These are phyloP conservation scores for Sclerotinia trifoliorum DNA, from an alignment of 2,329 filamentous ascomycete genomes.

Conservation along the genomic window DNA sequence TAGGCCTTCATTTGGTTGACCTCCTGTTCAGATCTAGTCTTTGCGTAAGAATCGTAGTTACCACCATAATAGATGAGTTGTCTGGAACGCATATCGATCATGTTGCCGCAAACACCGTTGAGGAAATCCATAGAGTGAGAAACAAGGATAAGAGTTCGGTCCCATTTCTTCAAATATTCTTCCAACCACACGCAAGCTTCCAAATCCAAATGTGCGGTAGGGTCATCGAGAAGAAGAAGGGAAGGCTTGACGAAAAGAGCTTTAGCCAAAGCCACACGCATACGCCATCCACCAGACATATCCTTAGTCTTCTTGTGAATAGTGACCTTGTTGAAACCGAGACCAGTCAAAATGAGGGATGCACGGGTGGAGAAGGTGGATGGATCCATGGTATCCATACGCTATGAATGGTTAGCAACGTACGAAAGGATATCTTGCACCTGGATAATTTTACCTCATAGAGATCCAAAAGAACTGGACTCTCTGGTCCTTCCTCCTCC, in stretches of 20 bases:
- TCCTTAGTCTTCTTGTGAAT: conserved; percentile 99
- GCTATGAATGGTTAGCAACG: conserved; percentile 52
- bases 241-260: conserved; percentile 98
- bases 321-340: conserved; percentile 97
- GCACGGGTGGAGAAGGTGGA: conserved; percentile 95
- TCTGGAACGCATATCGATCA: conserved; percentile 96
- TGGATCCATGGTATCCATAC: conserved; percentile 98
- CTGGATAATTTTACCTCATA: conserved; percentile 72
- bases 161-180: conserved; percentile 99
- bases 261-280: conserved; percentile 97
- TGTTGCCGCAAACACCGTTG: conserved; percentile 96
- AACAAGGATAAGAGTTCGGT: conserved; percentile 91
- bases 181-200: conserved; percentile 99
- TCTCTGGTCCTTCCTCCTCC: conserved; percentile 89
- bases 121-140: conserved; percentile 99
- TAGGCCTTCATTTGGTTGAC: conserved; percentile 99
- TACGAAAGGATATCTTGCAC: background rate
- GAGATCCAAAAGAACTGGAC: conserved; percentile 83
- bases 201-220: conserved; percentile 97
- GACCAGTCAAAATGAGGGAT: conserved; percentile 94
- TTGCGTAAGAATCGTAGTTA: conserved; percentile 98
- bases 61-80: conserved; percentile 96
- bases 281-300: conserved; percentile 99
- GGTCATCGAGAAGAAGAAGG: conserved; percentile 92
- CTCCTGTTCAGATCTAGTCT: conserved; percentile 92